Evolutionary conservation across 768 basidiomycete genomes (phyloP).

Genomic region (Boletus tylopilopsis): DNA sequence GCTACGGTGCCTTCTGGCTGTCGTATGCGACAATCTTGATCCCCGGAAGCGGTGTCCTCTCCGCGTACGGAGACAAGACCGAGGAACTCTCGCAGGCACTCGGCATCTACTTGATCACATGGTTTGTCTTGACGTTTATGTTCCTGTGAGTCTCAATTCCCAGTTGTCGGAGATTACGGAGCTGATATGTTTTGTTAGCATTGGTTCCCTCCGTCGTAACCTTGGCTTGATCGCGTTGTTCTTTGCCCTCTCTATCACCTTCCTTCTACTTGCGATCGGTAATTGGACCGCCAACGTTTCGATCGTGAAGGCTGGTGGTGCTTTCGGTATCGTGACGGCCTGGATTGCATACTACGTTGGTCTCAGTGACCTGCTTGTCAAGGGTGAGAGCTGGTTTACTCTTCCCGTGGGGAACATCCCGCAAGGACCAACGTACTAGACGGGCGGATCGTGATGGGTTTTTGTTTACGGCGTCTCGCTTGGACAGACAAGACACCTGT

Average conservation of each 20-base stretch:
- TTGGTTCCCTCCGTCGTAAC: slow-evolving; percentile 50
- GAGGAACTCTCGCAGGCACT: slow-evolving; percentile 53
- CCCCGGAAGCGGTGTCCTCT: slow-evolving; percentile 59
- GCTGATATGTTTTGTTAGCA: slow-evolving; percentile 23
- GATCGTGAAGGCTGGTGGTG: slow-evolving; percentile 40
- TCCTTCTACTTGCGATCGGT: slow-evolving; percentile 42
- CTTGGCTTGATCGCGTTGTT: slow-evolving; percentile 48
- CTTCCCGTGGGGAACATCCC: slow-evolving; percentile 37
- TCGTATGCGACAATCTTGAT: slow-evolving; percentile 73
- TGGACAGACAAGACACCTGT: too few relatives aligned
- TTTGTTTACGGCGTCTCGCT: neutral
- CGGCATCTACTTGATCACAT: slow-evolving; percentile 70
- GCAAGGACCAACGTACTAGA: slow-evolving; percentile 2
- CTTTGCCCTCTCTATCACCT: slow-evolving; percentile 52
- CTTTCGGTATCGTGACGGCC: slow-evolving; percentile 43
- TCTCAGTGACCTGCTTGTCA: slow-evolving; percentile 38
- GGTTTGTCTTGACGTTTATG: slow-evolving; percentile 70
- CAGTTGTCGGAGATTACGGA: neutral
- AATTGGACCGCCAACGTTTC: slow-evolving; percentile 27
- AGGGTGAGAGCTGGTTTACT: slow-evolving; percentile 36
- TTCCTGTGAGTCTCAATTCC: slow-evolving; percentile 46
- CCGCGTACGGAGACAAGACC: slow-evolving; percentile 50
- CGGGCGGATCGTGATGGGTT: neutral
- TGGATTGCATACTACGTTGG: slow-evolving; percentile 45
- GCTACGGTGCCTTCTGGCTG: slow-evolving; percentile 88